Percentiles rank a stretch among this genome's conserved stretches.
Conservation (phyloP, 208 protist genomes). For the Crithidia acanthocephali region DNA sequence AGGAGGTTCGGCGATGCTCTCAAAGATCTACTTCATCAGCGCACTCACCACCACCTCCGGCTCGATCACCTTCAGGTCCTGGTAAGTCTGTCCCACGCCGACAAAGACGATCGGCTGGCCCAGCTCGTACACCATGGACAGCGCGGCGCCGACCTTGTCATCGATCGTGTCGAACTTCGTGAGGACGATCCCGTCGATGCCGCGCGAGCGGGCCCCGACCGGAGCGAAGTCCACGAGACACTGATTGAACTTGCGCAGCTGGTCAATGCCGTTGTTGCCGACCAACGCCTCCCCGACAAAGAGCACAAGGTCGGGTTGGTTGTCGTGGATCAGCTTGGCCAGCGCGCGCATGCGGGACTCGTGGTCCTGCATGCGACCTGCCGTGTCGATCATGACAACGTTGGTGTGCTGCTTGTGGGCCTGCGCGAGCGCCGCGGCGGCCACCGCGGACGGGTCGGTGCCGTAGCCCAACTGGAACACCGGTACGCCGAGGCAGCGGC, state of each 20-base stretch:
- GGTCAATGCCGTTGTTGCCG: conserved; percentile 99
- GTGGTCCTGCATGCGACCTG: conserved; percentile 99
- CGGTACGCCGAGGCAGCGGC: conserved; percentile 90
- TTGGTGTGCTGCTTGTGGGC: conserved; percentile 89
- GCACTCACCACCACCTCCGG: conserved; percentile 95
- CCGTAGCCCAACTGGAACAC: conserved; percentile 98
- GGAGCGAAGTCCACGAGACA: conserved; percentile 94
- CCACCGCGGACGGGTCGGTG: conserved; percentile 95
- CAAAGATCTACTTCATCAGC: conserved; percentile 82
- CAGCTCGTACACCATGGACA: conserved; percentile 99
- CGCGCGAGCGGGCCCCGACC: conserved; percentile 67
- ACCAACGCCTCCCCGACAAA: conserved; percentile 99
- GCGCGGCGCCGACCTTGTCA: conserved; percentile 99
- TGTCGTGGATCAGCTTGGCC: conserved; percentile 97
- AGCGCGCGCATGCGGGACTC: conserved; percentile 98
- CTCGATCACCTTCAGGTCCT: conserved; percentile 97
- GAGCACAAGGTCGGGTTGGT: conserved; percentile 97
- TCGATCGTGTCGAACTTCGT: conserved; percentile 99
- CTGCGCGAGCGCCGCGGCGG: conserved; percentile 92
- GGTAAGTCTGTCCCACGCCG: conserved; percentile 98
- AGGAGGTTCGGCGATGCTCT: not conserved
- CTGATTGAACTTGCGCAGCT: conserved; percentile 98
- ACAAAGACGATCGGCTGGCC: conserved; percentile 99
- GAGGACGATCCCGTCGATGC: conserved; percentile 99
- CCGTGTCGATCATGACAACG: conserved; percentile 99